phyloP scores from a whole-genome alignment of 129 eudicot species.

The Flaveria ramosissima region DNA sequence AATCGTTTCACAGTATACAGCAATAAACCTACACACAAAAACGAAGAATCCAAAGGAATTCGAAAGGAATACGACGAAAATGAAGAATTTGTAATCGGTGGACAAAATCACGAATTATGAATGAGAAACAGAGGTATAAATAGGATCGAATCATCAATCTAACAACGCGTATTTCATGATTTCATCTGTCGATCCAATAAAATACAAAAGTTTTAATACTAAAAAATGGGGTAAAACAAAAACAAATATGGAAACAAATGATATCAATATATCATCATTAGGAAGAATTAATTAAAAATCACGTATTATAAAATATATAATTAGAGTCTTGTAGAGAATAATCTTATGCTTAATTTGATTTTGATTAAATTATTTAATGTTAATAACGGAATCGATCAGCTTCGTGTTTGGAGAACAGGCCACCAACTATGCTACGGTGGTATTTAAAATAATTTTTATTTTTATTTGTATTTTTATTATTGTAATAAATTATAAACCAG shows the following conservation, averaged over 20 bases:
- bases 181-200: constrained; percentile 23
- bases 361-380: neutral
- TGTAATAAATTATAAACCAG: constrained; percentile 9
- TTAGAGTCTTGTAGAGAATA: neutral
- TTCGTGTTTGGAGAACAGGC: constrained; percentile 14
- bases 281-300: neutral
- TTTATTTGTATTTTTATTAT: neutral
- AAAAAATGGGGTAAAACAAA: constrained; percentile 23
- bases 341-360: constrained; percentile 13
- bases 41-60: constrained; percentile 18
- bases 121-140: constrained; percentile 10
- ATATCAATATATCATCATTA: neutral
- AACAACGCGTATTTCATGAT: constrained; percentile 22
- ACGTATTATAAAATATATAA: neutral
- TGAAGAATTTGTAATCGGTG: constrained; percentile 13
- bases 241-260: neutral
- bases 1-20: neutral
- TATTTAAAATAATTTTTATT: neutral
- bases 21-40: neutral
- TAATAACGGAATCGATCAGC: neutral
- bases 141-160: constrained; percentile 13
- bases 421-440: constrained; percentile 17
- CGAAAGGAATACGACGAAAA: constrained; percentile 5
- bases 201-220: neutral
- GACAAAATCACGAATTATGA: neutral